Evolutionary conservation across 1,139 yeast genomes (phyloP), one percentile per base, ranked within the genome.

Genomic region (Saccharomyces hybrid): DNA sequence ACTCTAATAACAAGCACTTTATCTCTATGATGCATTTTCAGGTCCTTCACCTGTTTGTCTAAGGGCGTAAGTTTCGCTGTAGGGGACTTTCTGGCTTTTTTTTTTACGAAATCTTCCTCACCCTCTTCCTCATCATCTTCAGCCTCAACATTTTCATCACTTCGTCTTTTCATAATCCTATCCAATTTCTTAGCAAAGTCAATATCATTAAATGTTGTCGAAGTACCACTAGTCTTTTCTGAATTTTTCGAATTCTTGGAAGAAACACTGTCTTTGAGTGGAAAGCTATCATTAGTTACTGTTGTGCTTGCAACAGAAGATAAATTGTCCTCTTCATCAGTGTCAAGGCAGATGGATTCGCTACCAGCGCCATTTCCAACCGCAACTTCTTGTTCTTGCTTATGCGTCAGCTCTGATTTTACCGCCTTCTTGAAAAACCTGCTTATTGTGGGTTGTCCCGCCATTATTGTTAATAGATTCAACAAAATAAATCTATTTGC

Each of bases 1-100:
- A 88, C 95, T 66, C 93, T 95, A 26, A 93, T 77, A 0, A 93
- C 83, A 6, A 93, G 73, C 1, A 93, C 62, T 49, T 88, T 86
- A 58, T 88, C 96, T 50, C 69, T 67, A 65, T 91, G 74, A 1
- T 71, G 67, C 4, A 70, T 63, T 62, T 89, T 89, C 51, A 93
- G 71, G 4, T 81, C 83, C 26, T 83, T 72, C 55, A 84, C 83
- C 66, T 91, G 98, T 56, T 78, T 78, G 61, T 90, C 97, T 50
- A 90, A 71, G 0, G 97, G 96, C 0, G 96, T 91, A 51, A 83
- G 68, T 52, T 73, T 58, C 25, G 16, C 4, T 25, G 13, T 14
- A 9, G 20, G 20, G 9, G n/a, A 9, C 5, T 7, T 46, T 25
- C 26, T 23, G 5, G 26, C 46, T 25, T 50, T 48, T 32, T 55